phyloP scores from a whole-genome alignment of 2,329 filamentous ascomycete genomes.

The Nothopassalora personata region DNA sequence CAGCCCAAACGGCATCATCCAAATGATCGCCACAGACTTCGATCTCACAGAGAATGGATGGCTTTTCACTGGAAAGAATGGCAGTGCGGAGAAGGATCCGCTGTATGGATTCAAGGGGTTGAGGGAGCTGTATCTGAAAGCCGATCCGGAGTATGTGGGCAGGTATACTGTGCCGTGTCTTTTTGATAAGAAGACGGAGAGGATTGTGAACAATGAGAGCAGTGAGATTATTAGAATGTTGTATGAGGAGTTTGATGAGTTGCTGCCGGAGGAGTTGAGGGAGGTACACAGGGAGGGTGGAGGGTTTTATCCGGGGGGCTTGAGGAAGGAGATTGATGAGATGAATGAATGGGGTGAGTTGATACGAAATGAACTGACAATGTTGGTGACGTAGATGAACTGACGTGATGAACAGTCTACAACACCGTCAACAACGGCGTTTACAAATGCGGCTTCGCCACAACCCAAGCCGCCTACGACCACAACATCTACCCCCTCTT shows the following conservation, averaged over 20 bases:
- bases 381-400: too few species aligned
- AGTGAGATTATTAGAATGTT: slow-evolving; percentile 89
- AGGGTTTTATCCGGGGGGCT: slow-evolving; percentile 60
- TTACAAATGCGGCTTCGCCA: slow-evolving; percentile 65
- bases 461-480: slow-evolving; percentile 76
- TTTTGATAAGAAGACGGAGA: slow-evolving; percentile 60
- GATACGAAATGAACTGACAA: not conserved
- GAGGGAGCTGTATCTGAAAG: slow-evolving; percentile 49
- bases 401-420: slow-evolving; percentile 37
- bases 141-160: slow-evolving; percentile 51
- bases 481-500: slow-evolving; percentile 68
- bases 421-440: slow-evolving; percentile 46
- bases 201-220: slow-evolving; percentile 85
- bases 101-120: slow-evolving; percentile 62
- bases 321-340: slow-evolving; percentile 67
- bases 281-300: slow-evolving; percentile 50
- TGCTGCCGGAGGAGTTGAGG: slow-evolving; percentile 47
- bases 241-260: slow-evolving; percentile 68
- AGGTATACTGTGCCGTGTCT: slow-evolving; percentile 80
- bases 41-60: slow-evolving; percentile 53
- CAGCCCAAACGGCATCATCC: slow-evolving; percentile 40
- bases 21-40: slow-evolving; percentile 42
- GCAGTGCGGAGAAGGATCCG: slow-evolving; percentile 53
- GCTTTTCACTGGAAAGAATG: slow-evolving; percentile 61
- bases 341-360: slow-evolving; percentile 64